Evolutionary conservation across 202 grass and related monocot species (phyloP), one percentile per base, ranked within the genome.

Genomic region (Schoenoplectus triqueter): DNA sequence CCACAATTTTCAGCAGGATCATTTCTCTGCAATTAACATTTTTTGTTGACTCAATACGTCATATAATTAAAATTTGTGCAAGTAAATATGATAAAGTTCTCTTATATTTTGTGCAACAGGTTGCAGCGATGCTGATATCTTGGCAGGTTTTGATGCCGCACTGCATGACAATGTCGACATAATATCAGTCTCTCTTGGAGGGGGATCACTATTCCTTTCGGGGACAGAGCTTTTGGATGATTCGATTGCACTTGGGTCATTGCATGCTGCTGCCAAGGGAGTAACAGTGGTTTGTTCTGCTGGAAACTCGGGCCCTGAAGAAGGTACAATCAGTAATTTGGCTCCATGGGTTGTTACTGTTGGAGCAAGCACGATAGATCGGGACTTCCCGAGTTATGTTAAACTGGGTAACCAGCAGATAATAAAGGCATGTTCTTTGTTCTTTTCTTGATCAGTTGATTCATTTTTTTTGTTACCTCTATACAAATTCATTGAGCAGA

Each of bases 311-410:
- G 95, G 95, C 0, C 92, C 95, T 1, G 18, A 46, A 45, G 69
- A 59, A 15, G 57, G 3, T 6, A 82, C 82, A 64, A 74, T 88
- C 1, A 78, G 9, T 55, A 98, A 98, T 73, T 49, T 19, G 1
- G 92, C 89, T 2, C 95, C 95, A 0, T 98, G 95, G 95, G 80
- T 95, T 51, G 61, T 88, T 59, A 95, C 95, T 13, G 92, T 93
- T 14, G 93, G 71, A n/a, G 95, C 95, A 8, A 95, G 88, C 91
- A 90, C 92, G 40, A 59, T 94, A 7, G 95, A 98, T 89, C 47
- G 95, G 52, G 88, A 93, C 52, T 92, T 95, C 73, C 85, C 88
- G 46, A 86, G 90, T 75, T 80, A 65, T 11, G 10, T 94, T 82
- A 92, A 80, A 59, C 94, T 97, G n/a, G 87, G 94, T 61, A 90